Evolutionary conservation across 2,329 filamentous ascomycete genomes (phyloP).

Genomic region (Arthrobotrys conoides): DNA sequence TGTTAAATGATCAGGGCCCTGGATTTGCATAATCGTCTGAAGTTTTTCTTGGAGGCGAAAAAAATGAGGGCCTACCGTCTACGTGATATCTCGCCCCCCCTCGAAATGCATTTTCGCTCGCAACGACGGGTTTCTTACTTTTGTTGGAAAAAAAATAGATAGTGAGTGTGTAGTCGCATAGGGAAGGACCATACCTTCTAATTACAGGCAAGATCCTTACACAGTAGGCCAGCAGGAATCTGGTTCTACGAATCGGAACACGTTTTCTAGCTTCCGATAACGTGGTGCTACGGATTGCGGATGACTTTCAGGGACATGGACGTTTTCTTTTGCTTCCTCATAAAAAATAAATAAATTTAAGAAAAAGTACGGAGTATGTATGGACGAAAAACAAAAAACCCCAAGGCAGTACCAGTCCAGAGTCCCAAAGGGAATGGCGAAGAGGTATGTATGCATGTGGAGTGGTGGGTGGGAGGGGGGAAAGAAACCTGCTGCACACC

Average conservation of each 20-base stretch:
- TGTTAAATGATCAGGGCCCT: conserved; percentile 55
- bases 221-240: conserved; percentile 42
- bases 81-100: conserved; percentile 15
- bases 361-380: background rate
- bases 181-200: conserved; percentile 35
- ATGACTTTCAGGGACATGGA: conserved; percentile 58
- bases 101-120: background rate
- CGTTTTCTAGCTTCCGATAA: conserved; percentile 59
- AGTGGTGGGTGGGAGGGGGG: conserved; percentile 19
- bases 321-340: conserved; percentile 40
- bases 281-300: conserved; percentile 59
- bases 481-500: conserved; percentile 27
- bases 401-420: background rate
- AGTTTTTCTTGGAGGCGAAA: conserved; percentile 59
- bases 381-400: conserved; percentile 11
- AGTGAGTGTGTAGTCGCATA: conserved; percentile 9
- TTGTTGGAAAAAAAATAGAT: conserved; percentile 2
- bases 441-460: conserved; percentile 21
- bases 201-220: conserved; percentile 53
- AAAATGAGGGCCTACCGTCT: conserved; percentile 21
- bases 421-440: conserved; percentile 21
- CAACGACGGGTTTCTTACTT: conserved; percentile 11
- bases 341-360: too few relatives aligned
- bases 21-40: conserved; percentile 60
- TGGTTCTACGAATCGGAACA: conserved; percentile 61